Evolutionary conservation across 371 early-diverging fungal genomes (phyloP).

Genomic region (Lichtheimia ornata): DNA sequence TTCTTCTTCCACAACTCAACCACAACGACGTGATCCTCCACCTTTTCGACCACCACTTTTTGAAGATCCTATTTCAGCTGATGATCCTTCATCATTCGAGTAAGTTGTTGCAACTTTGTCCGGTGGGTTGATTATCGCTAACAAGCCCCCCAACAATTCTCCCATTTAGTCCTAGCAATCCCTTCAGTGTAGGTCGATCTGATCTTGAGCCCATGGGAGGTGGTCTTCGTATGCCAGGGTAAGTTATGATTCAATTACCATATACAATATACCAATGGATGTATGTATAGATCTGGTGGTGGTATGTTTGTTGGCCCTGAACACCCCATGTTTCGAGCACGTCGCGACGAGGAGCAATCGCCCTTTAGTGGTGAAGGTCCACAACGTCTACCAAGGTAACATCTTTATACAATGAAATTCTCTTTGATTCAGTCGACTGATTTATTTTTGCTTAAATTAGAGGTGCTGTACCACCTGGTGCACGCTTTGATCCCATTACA

Average conservation of each 20-base stretch:
- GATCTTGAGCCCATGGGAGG: slow-evolving; percentile 61
- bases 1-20: slow-evolving; percentile 4
- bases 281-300: slow-evolving; percentile 46
- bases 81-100: slow-evolving; percentile 28
- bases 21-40: slow-evolving; percentile 5
- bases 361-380: slow-evolving; percentile 49
- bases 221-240: slow-evolving; percentile 52
- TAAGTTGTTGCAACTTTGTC: slow-evolving; percentile 10
- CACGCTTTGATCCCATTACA: slow-evolving; percentile 91
- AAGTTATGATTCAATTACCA: slow-evolving; percentile 8
- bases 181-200: slow-evolving; percentile 57
- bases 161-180: slow-evolving; percentile 20
- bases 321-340: slow-evolving; percentile 84
- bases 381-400: slow-evolving; percentile 48
- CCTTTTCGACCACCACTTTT: slow-evolving; percentile 27
- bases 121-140: too few relatives aligned
- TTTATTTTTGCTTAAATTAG: slow-evolving; percentile 16
- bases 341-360: slow-evolving; percentile 39
- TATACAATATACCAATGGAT: background rate
- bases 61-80: slow-evolving; percentile 34
- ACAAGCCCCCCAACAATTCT: background rate
- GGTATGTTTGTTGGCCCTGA: slow-evolving; percentile 90
- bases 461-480: slow-evolving; percentile 91
- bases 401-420: slow-evolving; percentile 6
- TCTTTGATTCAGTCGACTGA: background rate